These are phyloP conservation scores for Sclerotiophoma versabilis DNA, from an alignment of 2,329 filamentous ascomycete genomes.

Conservation along the genomic window DNA sequence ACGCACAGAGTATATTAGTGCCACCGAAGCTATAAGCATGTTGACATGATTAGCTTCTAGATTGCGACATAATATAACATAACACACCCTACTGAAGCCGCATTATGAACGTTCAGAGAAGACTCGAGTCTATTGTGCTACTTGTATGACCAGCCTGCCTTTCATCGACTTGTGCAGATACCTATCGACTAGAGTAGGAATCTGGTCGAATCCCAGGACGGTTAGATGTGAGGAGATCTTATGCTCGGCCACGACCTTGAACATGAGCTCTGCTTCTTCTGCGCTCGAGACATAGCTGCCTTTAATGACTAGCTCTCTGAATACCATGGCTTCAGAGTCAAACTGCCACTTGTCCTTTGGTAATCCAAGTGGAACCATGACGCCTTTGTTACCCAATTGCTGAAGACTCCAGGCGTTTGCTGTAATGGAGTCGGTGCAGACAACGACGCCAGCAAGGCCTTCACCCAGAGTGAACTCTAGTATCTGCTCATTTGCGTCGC, in stretches of 20 bases:
- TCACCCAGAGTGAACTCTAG: conserved; percentile 27
- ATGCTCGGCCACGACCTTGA: conserved; percentile 30
- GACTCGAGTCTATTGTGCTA: conserved; percentile 12
- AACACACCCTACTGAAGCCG: not conserved
- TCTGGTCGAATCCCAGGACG: conserved; percentile 29
- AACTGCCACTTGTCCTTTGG: conserved; percentile 37
- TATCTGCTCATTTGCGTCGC: conserved; percentile 23
- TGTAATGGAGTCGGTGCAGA: conserved; percentile 34
- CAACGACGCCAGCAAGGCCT: conserved; percentile 35
- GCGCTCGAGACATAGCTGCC: conserved; percentile 37
- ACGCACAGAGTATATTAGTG: not conserved
- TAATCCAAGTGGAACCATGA: conserved; percentile 35
- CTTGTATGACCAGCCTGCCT: conserved; percentile 31
- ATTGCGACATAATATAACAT: not conserved
- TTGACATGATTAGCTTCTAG: not conserved
- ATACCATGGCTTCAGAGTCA: conserved; percentile 34
- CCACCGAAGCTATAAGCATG: not conserved
- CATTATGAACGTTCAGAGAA: not conserved
- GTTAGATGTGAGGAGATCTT: conserved; percentile 33
- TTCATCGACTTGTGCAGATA: conserved; percentile 33
- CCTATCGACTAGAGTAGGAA: conserved; percentile 27
- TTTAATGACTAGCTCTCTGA: conserved; percentile 33
- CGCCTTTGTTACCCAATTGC: conserved; percentile 30
- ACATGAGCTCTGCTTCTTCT: conserved; percentile 34
- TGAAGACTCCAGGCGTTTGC: conserved; percentile 36